Evolutionary conservation across 768 basidiomycete species (phyloP).

Genomic region (Serendipita sp.): DNA sequence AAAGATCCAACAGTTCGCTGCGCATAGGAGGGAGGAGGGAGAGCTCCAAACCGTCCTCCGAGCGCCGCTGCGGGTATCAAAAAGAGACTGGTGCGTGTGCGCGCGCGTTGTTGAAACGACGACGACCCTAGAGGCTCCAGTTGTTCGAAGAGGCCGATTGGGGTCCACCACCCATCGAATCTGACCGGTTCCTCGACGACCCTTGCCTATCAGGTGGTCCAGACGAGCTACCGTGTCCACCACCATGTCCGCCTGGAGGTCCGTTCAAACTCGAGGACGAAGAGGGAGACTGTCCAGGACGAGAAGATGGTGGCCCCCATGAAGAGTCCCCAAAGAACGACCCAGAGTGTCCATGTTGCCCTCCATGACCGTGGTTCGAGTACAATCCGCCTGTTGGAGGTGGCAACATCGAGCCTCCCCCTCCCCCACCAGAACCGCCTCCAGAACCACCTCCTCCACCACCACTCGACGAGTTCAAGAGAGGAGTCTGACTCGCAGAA

Average conservation of each 20-base stretch:
- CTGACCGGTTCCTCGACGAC: neutral
- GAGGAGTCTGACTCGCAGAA: neutral
- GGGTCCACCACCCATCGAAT: neutral
- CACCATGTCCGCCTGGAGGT: neutral
- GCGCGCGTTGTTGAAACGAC: neutral
- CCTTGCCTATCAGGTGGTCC: neutral
- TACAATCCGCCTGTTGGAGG: neutral
- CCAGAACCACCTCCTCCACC: neutral
- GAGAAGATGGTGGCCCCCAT: neutral
- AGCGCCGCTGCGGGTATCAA: neutral
- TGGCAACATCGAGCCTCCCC: neutral
- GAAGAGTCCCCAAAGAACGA: neutral
- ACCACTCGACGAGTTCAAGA: neutral
- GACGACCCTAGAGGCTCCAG: neutral
- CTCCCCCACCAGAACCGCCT: neutral
- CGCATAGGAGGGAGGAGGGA: neutral
- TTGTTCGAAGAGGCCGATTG: neutral
- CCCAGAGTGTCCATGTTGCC: slow-evolving; percentile 4
- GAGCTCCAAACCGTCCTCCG: neutral
- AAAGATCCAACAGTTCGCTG: no score
- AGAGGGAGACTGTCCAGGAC: neutral
- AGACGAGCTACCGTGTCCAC: neutral
- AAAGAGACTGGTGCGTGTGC: neutral
- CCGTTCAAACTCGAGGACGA: neutral
- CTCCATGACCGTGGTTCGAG: neutral